Conservation (phyloP, 192 early-diverging fungal genomes). For the Coemansia sp. region DNA sequence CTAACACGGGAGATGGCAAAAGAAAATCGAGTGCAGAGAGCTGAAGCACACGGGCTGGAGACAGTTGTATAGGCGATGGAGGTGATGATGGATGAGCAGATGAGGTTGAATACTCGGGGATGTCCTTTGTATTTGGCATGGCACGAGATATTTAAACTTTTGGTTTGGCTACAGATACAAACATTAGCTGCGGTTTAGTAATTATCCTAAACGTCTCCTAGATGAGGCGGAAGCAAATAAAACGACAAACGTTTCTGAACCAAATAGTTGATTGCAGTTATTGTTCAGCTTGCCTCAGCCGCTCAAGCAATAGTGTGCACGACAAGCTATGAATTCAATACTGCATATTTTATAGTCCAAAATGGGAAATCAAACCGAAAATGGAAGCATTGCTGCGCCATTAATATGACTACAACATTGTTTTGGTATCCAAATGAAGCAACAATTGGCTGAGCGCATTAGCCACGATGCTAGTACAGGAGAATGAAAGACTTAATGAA, state of each 20-base stretch:
- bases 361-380: background rate
- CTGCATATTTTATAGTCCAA: background rate
- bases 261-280: background rate
- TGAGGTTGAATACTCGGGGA: background rate
- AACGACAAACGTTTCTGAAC: background rate
- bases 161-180: background rate
- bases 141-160: conserved; percentile 2
- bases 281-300: too few relatives aligned
- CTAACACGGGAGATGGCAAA: background rate
- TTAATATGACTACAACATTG: background rate
- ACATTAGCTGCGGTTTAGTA: background rate
- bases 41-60: background rate
- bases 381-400: conserved; percentile 1
- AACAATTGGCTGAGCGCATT: background rate
- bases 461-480: background rate
- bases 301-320: too few relatives aligned
- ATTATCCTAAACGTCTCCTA: background rate
- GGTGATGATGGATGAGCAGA: background rate
- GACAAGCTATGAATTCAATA: background rate
- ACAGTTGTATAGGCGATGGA: background rate
- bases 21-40: conserved; percentile 6
- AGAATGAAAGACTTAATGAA: too few relatives aligned
- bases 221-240: conserved; percentile 3
- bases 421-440: background rate
- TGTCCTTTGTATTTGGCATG: background rate